A percentile compares a stretch with the other conserved stretches of the same genome.
These are phyloP conservation scores for Penicillium griseofulvum DNA, from an alignment of 2,329 filamentous ascomycete species.

Conservation along the genomic window DNA sequence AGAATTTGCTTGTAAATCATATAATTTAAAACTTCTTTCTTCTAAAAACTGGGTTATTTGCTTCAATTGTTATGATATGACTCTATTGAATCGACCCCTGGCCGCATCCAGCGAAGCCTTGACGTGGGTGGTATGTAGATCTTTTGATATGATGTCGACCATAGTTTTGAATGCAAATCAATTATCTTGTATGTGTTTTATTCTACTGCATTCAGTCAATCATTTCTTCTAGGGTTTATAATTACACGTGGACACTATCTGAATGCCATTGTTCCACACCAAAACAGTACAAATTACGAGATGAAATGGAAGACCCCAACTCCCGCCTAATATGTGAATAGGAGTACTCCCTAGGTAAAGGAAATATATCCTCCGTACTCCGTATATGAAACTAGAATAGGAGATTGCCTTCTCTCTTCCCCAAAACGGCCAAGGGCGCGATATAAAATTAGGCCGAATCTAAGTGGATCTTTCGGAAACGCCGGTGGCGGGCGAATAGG, in stretches of 20 bases:
- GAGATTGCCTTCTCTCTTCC: background rate
- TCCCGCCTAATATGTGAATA: background rate
- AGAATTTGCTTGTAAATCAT: background rate
- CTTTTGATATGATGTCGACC: constrained; percentile 19
- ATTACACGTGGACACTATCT: background rate
- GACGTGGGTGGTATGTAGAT: constrained; percentile 24
- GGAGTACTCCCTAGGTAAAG: background rate
- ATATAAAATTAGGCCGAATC: background rate
- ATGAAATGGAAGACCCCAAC: background rate
- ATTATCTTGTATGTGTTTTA: background rate
- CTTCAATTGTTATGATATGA: constrained; percentile 5
- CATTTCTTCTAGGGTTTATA: background rate
- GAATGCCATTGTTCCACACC: background rate
- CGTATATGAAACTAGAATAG: background rate
- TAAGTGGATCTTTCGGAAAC: background rate
- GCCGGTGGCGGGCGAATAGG: background rate
- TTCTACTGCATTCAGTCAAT: background rate
- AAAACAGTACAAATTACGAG: background rate
- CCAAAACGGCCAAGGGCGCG: background rate
- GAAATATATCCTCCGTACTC: too few species aligned
- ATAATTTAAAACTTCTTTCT: background rate
- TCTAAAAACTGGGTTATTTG: background rate
- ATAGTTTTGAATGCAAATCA: background rate
- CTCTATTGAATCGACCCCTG: constrained; percentile 7
- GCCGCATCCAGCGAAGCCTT: constrained; percentile 18